These are phyloP conservation scores for Trametes coccinea DNA, from an alignment of 768 basidiomycete species.

Conservation along the genomic window DNA sequence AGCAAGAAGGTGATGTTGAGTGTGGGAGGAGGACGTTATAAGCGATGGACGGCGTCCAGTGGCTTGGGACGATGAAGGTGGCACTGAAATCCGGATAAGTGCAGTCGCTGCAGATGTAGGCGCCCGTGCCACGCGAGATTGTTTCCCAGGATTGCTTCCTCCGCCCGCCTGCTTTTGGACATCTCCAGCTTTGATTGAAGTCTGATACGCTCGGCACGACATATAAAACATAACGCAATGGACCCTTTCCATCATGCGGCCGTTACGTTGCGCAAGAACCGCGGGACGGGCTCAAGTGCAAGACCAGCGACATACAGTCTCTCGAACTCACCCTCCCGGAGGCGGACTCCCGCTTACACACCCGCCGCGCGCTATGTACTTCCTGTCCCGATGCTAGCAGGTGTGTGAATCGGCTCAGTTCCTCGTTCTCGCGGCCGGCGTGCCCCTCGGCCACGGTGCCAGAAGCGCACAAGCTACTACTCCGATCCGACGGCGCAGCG, in stretches of 20 bases:
- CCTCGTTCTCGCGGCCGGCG: conserved; percentile 18
- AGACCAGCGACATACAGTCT: not conserved
- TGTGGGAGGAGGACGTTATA: conserved; percentile 13
- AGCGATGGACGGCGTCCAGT: not conserved
- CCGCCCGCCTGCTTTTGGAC: conserved; percentile 14
- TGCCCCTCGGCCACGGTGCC: conserved; percentile 12
- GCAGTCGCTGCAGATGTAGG: not conserved
- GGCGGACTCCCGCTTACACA: conserved; percentile 7
- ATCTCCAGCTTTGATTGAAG: conserved; percentile 18
- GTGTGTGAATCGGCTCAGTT: conserved; percentile 20
- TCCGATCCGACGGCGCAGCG: conserved; percentile 16
- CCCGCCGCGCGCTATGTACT: conserved; percentile 13
- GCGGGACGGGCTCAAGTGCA: not conserved
- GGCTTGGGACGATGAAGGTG: not conserved
- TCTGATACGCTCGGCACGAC: conserved; percentile 5
- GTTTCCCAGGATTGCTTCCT: conserved; percentile 17
- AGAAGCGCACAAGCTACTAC: conserved; percentile 7
- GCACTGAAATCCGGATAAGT: not conserved
- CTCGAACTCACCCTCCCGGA: not conserved
- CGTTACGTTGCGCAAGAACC: not conserved
- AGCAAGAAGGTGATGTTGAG: conserved; percentile 15
- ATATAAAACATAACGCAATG: not conserved
- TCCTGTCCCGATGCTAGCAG: conserved; percentile 19
- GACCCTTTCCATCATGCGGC: not conserved
- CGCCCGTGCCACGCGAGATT: conserved; percentile 17